phyloP scores from a whole-genome alignment of 768 basidiomycete genomes.

The Termitomyces sp. region DNA sequence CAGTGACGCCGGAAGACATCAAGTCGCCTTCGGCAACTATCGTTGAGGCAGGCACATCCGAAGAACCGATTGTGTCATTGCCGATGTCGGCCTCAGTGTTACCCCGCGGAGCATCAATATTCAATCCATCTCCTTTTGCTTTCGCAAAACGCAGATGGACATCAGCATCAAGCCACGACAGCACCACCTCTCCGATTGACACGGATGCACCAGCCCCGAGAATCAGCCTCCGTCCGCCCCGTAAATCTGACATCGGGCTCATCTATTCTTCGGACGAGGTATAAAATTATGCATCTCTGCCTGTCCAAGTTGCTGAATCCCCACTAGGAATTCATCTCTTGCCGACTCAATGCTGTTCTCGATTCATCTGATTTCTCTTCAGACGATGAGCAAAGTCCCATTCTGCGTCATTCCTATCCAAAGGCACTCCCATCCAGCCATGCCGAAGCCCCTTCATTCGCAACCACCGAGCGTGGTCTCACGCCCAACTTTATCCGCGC shows the following conservation, averaged over 20 bases:
- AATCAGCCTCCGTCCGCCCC: not conserved
- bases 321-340: conserved; percentile 4
- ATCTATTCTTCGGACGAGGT: conserved; percentile 14
- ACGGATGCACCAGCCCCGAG: not conserved
- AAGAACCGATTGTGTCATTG: conserved; percentile 7
- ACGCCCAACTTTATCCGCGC: conserved; percentile 49
- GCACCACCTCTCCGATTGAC: conserved; percentile 2
- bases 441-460: conserved; percentile 20
- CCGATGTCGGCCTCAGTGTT: conserved; percentile 13
- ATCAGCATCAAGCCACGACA: conserved; percentile 25
- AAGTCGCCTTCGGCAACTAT: conserved; percentile 34
- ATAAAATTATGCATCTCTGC: not conserved
- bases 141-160: conserved; percentile 62
- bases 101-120: conserved; percentile 39
- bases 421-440: conserved; percentile 3
- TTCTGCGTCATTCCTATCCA: conserved; percentile 14
- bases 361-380: conserved; percentile 11
- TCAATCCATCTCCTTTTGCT: conserved; percentile 58
- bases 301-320: not conserved
- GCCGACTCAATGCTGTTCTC: conserved; percentile 8
- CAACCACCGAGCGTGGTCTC: conserved; percentile 31
- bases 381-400: conserved; percentile 9
- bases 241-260: conserved; percentile 12
- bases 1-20: conserved; percentile 56
- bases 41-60: conserved; percentile 9